Conservation (phyloP, 2,329 filamentous ascomycete genomes). For the Parastagonospora nodorum region DNA sequence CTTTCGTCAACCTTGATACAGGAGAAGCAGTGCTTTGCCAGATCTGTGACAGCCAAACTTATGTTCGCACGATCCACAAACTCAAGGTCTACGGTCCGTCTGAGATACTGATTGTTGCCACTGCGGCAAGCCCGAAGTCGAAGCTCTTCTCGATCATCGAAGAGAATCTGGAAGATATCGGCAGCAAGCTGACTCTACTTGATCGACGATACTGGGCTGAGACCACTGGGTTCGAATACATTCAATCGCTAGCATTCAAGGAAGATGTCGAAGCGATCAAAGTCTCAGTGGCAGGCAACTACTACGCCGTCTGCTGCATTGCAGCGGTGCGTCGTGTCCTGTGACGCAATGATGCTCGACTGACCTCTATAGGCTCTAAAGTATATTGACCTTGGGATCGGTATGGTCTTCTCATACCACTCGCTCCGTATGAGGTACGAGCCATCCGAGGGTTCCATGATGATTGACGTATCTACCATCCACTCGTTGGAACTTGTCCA, state of each 20-base stretch:
- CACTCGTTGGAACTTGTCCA: slow-evolving; percentile 87
- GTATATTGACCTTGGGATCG: slow-evolving; percentile 74
- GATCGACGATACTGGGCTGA: slow-evolving; percentile 88
- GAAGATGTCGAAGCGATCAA: slow-evolving; percentile 83
- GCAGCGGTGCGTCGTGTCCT: slow-evolving; percentile 74
- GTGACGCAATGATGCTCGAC: neutral
- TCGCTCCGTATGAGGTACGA: slow-evolving; percentile 86
- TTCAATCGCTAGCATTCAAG: slow-evolving; percentile 77
- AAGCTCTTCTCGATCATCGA: slow-evolving; percentile 76
- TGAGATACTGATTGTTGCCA: slow-evolving; percentile 76
- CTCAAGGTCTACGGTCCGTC: slow-evolving; percentile 79
- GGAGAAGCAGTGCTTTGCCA: slow-evolving; percentile 86
- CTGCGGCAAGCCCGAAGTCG: slow-evolving; percentile 71
- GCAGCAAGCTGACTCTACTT: slow-evolving; percentile 62
- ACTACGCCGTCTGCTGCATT: slow-evolving; percentile 83
- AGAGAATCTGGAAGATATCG: slow-evolving; percentile 69
- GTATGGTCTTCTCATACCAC: slow-evolving; percentile 72
- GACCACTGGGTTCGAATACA: slow-evolving; percentile 73
- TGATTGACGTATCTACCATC: slow-evolving; percentile 90
- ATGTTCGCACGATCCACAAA: slow-evolving; percentile 86
- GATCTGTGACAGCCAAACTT: slow-evolving; percentile 91
- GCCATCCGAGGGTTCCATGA: slow-evolving; percentile 89
- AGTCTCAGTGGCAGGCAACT: slow-evolving; percentile 79
- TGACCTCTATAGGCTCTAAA: slow-evolving; percentile 68
- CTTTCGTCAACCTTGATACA: slow-evolving; percentile 84